Conservation (phyloP, 495 filamentous ascomycete genomes). For the Daldinia grandis region DNA sequence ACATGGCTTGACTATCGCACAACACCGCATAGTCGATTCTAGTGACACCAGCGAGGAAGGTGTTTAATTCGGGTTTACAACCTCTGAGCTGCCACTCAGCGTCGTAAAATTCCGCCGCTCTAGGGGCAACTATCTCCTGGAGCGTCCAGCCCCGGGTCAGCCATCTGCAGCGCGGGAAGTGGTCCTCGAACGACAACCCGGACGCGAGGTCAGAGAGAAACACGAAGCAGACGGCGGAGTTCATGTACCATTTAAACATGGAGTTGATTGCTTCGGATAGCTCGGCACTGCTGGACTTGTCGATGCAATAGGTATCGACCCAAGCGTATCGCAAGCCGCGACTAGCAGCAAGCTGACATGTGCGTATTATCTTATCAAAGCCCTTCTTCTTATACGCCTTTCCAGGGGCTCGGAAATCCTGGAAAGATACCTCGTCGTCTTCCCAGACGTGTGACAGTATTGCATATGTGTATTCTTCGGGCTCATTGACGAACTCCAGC, state of each 20-base stretch:
- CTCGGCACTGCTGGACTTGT: conserved; percentile 57
- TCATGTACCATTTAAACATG: conserved; percentile 54
- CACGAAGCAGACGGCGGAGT: conserved; percentile 50
- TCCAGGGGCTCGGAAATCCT: conserved; percentile 21
- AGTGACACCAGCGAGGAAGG: conserved; percentile 14
- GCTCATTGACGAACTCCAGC: neutral
- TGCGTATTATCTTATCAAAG: conserved; percentile 30
- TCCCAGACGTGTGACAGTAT: conserved; percentile 58
- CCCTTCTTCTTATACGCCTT: conserved; percentile 3
- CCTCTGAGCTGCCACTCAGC: conserved; percentile 22
- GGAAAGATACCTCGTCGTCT: conserved; percentile 49
- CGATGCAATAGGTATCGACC: conserved; percentile 55
- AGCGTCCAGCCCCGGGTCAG: conserved; percentile 52
- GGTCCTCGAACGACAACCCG: conserved; percentile 4
- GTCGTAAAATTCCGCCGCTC: conserved; percentile 40
- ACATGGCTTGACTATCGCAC: conserved; percentile 4
- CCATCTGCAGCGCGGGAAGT: conserved; percentile 42
- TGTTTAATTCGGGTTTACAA: conserved; percentile 4
- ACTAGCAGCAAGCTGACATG: conserved; percentile 24
- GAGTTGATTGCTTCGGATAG: conserved; percentile 56
- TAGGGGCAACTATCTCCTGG: conserved; percentile 51
- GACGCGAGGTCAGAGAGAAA: conserved; percentile 49
- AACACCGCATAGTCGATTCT: conserved; percentile 13
- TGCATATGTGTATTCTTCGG: conserved; percentile 44
- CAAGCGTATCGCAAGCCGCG: conserved; percentile 36